A percentile compares a stretch with the other conserved stretches of the same genome.
phyloP scores from a whole-genome alignment of 805 yeast species.

The Barnettozyma wickerhamii region DNA sequence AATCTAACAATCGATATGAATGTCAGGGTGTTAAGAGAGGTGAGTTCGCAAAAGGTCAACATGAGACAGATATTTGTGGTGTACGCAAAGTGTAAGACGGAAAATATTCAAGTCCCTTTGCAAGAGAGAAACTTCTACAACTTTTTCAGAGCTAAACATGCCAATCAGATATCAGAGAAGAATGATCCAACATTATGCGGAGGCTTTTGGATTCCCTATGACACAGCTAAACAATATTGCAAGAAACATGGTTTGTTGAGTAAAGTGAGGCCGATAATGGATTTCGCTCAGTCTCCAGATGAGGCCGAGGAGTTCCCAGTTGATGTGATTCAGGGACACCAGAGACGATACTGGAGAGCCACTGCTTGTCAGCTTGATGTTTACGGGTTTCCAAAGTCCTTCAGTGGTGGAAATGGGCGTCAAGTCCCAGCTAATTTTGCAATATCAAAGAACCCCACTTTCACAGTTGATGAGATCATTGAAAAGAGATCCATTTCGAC shows the following conservation, averaged over 20 bases:
- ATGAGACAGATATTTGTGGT: slow-evolving; percentile 23
- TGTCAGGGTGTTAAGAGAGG: slow-evolving; percentile 25
- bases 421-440: slow-evolving; percentile 2
- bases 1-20: slow-evolving; percentile 12
- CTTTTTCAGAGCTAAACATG: slow-evolving; percentile 5
- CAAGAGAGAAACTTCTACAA: slow-evolving; percentile 16
- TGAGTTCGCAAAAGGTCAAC: slow-evolving; percentile 14
- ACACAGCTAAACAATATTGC: slow-evolving; percentile 15
- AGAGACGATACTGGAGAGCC: slow-evolving; percentile 12
- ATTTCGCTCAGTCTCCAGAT: slow-evolving; percentile 15
- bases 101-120: slow-evolving; percentile 4
- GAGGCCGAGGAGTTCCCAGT: slow-evolving; percentile 5
- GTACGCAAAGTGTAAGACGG: slow-evolving; percentile 16
- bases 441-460: not conserved
- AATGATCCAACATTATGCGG: slow-evolving; percentile 26
- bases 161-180: slow-evolving; percentile 7
- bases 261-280: slow-evolving; percentile 15
- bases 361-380: slow-evolving; percentile 13
- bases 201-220: slow-evolving; percentile 25
- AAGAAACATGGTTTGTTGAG: slow-evolving; percentile 16
- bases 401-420: slow-evolving; percentile 21
- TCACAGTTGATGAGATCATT: slow-evolving; percentile 4
- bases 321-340: slow-evolving; percentile 9
- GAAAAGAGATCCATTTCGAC: slow-evolving; percentile 4
- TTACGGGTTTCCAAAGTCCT: slow-evolving; percentile 18